A percentile compares a stretch with the other conserved stretches of the same genome.
These are phyloP conservation scores for Nemania bipapillata DNA, from an alignment of 2,329 filamentous ascomycete genomes.

Conservation along the genomic window DNA sequence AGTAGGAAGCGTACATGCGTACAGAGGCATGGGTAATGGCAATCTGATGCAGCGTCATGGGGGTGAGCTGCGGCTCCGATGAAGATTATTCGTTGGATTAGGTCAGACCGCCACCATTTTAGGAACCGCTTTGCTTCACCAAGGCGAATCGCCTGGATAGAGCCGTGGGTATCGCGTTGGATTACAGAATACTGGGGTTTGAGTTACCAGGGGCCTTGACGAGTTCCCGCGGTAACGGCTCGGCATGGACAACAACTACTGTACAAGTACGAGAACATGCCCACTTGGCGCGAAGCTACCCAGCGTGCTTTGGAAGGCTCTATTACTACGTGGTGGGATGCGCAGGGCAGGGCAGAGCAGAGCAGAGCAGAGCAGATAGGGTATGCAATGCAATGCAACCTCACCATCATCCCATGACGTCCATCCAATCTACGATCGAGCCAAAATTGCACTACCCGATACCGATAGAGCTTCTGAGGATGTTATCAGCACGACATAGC, in stretches of 20 bases:
- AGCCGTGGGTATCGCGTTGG: not conserved
- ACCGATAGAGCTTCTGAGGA: not conserved
- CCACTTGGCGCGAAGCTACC: slow-evolving; percentile 19
- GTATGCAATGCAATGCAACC: slow-evolving; percentile 20
- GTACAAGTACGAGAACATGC: not conserved
- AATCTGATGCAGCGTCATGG: slow-evolving; percentile 17
- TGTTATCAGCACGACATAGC: too few species aligned
- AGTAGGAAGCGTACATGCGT: not conserved
- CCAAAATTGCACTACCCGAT: slow-evolving; percentile 3
- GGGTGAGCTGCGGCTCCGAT: slow-evolving; percentile 25
- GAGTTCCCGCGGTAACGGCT: slow-evolving; percentile 14
- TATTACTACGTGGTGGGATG: slow-evolving; percentile 7
- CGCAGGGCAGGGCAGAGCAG: too few species aligned
- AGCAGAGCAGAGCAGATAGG: too few species aligned
- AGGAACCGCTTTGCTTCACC: slow-evolving; percentile 14
- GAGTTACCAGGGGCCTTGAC: not conserved
- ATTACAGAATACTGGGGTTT: not conserved
- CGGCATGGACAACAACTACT: slow-evolving; percentile 16
- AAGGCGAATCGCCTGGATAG: slow-evolving; percentile 20
- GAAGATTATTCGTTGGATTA: slow-evolving; percentile 29
- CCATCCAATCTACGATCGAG: slow-evolving; percentile 3
- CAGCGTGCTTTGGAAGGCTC: slow-evolving; percentile 1
- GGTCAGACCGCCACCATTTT: slow-evolving; percentile 32
- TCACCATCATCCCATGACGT: slow-evolving; percentile 7
- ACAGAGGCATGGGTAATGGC: slow-evolving; percentile 5